Evolutionary conservation across 1,284 basidiomycete genomes (phyloP), one percentile per base, ranked within the genome.

Genomic region (Ganoderma multipileum): DNA sequence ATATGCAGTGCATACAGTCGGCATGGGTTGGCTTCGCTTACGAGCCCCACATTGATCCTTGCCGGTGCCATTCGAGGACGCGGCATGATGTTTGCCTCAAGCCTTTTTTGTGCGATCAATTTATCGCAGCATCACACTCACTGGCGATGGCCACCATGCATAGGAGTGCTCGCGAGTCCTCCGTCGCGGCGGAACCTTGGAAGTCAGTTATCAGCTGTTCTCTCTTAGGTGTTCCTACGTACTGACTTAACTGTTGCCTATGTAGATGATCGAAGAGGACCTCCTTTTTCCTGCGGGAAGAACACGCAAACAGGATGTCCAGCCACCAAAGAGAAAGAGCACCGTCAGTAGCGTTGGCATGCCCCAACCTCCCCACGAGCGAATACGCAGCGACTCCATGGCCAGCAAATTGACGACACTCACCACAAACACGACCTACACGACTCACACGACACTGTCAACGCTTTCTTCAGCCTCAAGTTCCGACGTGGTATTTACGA

Each of bases 191-290:
- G 91, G 85, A 50, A 78, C 87, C 36, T 76, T 93, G n/a, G 91
- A 93, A 85, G 91, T 91, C 67, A 39, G 67, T 60, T 14, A 2
- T 12, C 8, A 1, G 2, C 4, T 60, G 38, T 23, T 28, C 7
- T 23, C 58, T 41, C n/a, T n/a, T 18, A 18, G 2, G 20, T 3
- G 39, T 38, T 9, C 11, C n/a, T 28, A 28, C 14, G 41, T 38
- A 26, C 26, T 26, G n/a, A 39, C 23, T 16, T 18, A 16, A 33
- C 61, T 44, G 23, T 59, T 6, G 16, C 30, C 61, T 44, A n/a
- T 58, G 7, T 67, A 92, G 91, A 82, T 92, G 8, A 84, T 91
- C 44, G 91, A 92, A 77, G 91, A 92, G 72, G 90, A 92, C 74
- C 82, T 89, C 18, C 83, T 91, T 57, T 93, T 93, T 74, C 91